Evolutionary conservation across 2,329 filamentous ascomycete species (phyloP).

Genomic region (Paecilomyces sp.): DNA sequence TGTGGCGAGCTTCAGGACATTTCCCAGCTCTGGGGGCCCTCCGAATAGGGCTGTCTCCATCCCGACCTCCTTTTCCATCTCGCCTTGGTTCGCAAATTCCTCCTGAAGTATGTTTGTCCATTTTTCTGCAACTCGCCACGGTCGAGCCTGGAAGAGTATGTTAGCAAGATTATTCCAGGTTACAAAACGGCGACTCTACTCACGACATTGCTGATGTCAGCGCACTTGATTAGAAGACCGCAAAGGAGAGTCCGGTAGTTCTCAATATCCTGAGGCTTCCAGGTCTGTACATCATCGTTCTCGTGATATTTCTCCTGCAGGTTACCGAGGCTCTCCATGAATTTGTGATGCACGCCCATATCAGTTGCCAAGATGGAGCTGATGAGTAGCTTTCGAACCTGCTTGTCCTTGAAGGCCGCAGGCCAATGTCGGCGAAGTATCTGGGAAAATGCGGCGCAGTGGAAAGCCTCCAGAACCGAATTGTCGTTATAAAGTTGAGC

Average conservation of each 20-base stretch:
- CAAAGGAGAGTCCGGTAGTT: slow-evolving; percentile 77
- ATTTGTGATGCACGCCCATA: slow-evolving; percentile 95
- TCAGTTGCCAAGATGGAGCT: slow-evolving; percentile 96
- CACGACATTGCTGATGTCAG: slow-evolving; percentile 97
- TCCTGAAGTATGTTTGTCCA: slow-evolving; percentile 95
- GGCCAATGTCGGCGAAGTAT: slow-evolving; percentile 93
- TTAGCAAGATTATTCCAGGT: background rate
- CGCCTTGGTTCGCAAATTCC: slow-evolving; percentile 86
- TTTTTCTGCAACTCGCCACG: slow-evolving; percentile 70
- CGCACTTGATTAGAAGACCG: slow-evolving; percentile 91
- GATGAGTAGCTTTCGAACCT: slow-evolving; percentile 86
- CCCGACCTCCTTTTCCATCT: slow-evolving; percentile 81
- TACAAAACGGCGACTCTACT: slow-evolving; percentile 32
- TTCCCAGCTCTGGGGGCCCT: slow-evolving; percentile 70
- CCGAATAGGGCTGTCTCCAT: slow-evolving; percentile 83
- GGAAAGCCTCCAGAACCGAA: slow-evolving; percentile 93
- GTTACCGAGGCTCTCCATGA: slow-evolving; percentile 81
- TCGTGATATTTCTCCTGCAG: slow-evolving; percentile 70
- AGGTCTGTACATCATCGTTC: slow-evolving; percentile 60
- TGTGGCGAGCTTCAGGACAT: slow-evolving; percentile 72
- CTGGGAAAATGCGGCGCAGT: slow-evolving; percentile 94
- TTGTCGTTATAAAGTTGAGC: slow-evolving; percentile 96
- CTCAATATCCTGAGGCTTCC: slow-evolving; percentile 68
- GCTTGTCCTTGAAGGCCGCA: slow-evolving; percentile 65
- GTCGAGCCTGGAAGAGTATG: slow-evolving; percentile 58